phyloP scores from a whole-genome alignment of 169 alveolate species.

The Cryptosporidium sp. region DNA sequence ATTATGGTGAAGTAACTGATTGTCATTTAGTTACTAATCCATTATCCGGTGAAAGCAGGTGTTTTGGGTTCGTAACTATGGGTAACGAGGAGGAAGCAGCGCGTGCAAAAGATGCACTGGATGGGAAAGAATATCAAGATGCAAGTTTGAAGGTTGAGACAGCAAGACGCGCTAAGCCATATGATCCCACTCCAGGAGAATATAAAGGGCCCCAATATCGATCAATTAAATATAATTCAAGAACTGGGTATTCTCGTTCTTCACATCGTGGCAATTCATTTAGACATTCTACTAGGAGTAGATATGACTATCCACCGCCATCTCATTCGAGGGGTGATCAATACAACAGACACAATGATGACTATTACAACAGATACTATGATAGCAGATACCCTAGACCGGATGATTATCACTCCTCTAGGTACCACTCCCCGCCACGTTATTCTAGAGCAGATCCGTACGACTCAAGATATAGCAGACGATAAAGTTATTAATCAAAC shows the following conservation, averaged over 20 bases:
- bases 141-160: slow-evolving; percentile 69
- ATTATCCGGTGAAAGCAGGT: slow-evolving; percentile 60
- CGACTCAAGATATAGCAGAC: slow-evolving; percentile 67
- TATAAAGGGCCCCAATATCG: slow-evolving; percentile 75
- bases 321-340: slow-evolving; percentile 66
- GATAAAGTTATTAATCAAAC: slow-evolving; percentile 36
- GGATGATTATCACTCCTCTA: slow-evolving; percentile 52
- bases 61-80: slow-evolving; percentile 75
- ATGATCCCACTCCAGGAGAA: slow-evolving; percentile 75
- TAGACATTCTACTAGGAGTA: slow-evolving; percentile 40
- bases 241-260: slow-evolving; percentile 27
- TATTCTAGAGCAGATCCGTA: slow-evolving; percentile 76
- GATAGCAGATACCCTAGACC: slow-evolving; percentile 62
- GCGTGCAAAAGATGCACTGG: slow-evolving; percentile 71
- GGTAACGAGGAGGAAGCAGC: slow-evolving; percentile 71
- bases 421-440: slow-evolving; percentile 73
- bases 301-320: slow-evolving; percentile 66
- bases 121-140: slow-evolving; percentile 75
- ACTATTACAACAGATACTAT: slow-evolving; percentile 60
- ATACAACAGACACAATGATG: slow-evolving; percentile 68
- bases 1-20: slow-evolving; percentile 72
- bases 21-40: slow-evolving; percentile 70
- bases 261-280: slow-evolving; percentile 61
- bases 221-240: slow-evolving; percentile 63
- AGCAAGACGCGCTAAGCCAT: slow-evolving; percentile 75